Conservation (phyloP, 2,329 filamentous ascomycete genomes). For the Sordariomycetes sp. region DNA sequence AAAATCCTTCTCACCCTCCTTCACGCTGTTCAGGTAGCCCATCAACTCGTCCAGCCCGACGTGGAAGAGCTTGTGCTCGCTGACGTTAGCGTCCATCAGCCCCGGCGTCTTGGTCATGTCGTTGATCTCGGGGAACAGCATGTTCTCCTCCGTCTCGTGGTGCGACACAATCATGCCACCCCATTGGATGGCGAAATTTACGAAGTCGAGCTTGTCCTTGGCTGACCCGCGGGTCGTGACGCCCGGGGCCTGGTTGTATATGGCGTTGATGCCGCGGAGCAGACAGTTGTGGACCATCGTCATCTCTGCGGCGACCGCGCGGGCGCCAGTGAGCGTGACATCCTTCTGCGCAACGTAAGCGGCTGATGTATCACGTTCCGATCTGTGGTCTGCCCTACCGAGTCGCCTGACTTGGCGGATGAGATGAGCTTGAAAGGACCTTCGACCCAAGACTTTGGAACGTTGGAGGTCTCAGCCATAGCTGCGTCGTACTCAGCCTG, state of each 20-base stretch:
- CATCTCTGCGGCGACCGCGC: constrained; percentile 17
- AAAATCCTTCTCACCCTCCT: constrained; percentile 15
- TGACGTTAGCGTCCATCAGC: constrained; percentile 30
- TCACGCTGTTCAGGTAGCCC: constrained; percentile 19
- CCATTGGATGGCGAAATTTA: constrained; percentile 22
- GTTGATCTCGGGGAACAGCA: constrained; percentile 28
- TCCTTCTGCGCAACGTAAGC: constrained; percentile 5
- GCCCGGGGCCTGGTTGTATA: constrained; percentile 25
- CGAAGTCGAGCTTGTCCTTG: constrained; percentile 22
- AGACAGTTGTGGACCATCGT: constrained; percentile 24
- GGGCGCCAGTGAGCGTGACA: constrained; percentile 10
- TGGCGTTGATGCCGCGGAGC: constrained; percentile 25
- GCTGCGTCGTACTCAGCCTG: no score
- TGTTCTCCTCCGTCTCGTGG: constrained; percentile 26
- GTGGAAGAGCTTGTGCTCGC: constrained; percentile 29
- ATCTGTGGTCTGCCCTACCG: no score
- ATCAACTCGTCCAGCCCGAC: constrained; percentile 16
- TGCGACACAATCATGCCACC: constrained; percentile 22
- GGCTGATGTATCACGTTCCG: no score
- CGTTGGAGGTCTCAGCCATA: neutral
- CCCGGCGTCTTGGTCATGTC: constrained; percentile 20
- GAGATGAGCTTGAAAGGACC: constrained; percentile 21
- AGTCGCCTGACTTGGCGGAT: constrained; percentile 11
- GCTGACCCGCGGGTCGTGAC: constrained; percentile 20
- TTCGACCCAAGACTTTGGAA: constrained; percentile 19